Evolutionary conservation across 192 early-diverging fungal species (phyloP), one percentile per base, ranked within the genome.

Genomic region (Ambispora gerdemannii): DNA sequence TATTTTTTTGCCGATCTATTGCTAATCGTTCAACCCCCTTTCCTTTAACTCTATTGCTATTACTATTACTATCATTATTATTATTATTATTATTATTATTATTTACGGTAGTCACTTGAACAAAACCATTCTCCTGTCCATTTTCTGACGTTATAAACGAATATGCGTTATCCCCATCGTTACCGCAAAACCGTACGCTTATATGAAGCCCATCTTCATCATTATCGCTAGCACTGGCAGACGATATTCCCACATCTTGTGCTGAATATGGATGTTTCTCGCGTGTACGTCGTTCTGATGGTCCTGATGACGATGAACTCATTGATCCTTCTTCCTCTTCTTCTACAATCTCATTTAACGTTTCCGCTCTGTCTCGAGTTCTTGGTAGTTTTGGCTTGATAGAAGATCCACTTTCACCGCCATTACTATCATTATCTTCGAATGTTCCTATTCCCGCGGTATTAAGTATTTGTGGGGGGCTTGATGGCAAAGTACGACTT

Each of bases 11-110:
- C 11, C 15, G 30, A 55, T 33, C 33, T 10, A 27, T 34, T 36
- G 20, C 33, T 34, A 55, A 35, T 28, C 67, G 50, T 33, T 35
- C 67, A 34, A 69, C 67, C 11, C 52, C 67, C 56, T 69, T 69
- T 55, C 67, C 67, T 69, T 69, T 69, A n/a, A 56, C 67, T 38
- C 34, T 17, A 24, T 35, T 15, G 2, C n/a, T 56, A 19, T 52
- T 17, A 3, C 34, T 27, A n/a, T n/a, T n/a, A n/a, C n/a, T n/a
- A n/a, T n/a, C n/a, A n/a, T n/a, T n/a, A n/a, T n/a, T n/a, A n/a
- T n/a, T n/a, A n/a, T n/a, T n/a, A n/a, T n/a, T n/a, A n/a, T n/a
- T n/a, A n/a, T n/a, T n/a, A n/a, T n/a, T n/a, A n/a, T n/a, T n/a
- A 43, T 8, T 56, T 56, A 64, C 35, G 7, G 50, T 28, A 7